phyloP scores from a whole-genome alignment of 2,329 filamentous ascomycete species.

The Epichloe hybrida region DNA sequence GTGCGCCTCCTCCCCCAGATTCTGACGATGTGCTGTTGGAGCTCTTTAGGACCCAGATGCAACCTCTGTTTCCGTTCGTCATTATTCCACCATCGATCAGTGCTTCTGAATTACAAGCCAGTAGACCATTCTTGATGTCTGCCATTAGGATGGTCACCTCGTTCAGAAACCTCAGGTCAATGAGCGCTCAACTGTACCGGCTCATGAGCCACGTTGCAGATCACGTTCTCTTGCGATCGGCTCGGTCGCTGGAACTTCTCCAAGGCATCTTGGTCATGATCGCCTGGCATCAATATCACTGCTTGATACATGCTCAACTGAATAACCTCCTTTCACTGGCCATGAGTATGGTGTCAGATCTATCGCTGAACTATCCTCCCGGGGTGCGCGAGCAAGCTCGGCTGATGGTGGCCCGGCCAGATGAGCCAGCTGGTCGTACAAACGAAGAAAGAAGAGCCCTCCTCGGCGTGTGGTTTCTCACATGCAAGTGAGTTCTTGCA shows the following conservation, averaged over 20 bases:
- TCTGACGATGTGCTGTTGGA: constrained; percentile 32
- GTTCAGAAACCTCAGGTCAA: constrained; percentile 30
- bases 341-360: constrained; percentile 30
- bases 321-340: constrained; percentile 37
- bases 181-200: constrained; percentile 35
- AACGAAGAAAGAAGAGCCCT: constrained; percentile 40
- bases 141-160: constrained; percentile 37
- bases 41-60: constrained; percentile 29
- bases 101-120: constrained; percentile 23
- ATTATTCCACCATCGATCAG: constrained; percentile 24
- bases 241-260: constrained; percentile 36
- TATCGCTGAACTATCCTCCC: constrained; percentile 30
- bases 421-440: constrained; percentile 24
- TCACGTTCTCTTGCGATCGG: constrained; percentile 33
- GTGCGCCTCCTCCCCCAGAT: constrained; percentile 27
- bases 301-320: constrained; percentile 37
- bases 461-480: constrained; percentile 40
- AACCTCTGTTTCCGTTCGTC: constrained; percentile 34
- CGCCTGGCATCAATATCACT: constrained; percentile 41
- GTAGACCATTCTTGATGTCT: constrained; percentile 34
- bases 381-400: constrained; percentile 27
- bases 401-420: constrained; percentile 28
- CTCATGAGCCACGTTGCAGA: constrained; percentile 33
- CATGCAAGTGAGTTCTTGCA: constrained; percentile 30
- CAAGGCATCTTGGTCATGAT: constrained; percentile 35